Evolutionary conservation across 805 yeast species (phyloP), one percentile per base, ranked within the genome.

Genomic region (Saccharomycopsis sp.): DNA sequence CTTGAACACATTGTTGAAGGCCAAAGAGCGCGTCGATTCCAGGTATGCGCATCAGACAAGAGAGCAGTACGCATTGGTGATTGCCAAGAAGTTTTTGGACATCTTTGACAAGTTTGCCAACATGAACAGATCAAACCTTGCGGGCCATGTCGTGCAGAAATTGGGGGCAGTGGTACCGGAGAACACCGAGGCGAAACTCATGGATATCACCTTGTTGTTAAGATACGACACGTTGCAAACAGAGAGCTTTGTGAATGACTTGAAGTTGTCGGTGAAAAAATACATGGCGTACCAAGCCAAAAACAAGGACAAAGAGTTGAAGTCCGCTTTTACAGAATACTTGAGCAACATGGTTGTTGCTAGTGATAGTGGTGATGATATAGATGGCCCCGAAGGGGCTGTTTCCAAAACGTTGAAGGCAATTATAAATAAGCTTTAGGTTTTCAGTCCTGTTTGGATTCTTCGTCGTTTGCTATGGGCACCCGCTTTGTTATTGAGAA

Each of bases 181-280:
- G 5, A 64, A 64, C 43, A 50, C 61, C 4, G 64, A 67, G 42
- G 63, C 73, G 17, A 47, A 64, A 15, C 47, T 69, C 27, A 55
- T 73, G 39, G 89, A 80, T 56, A 64, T 83, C 38, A 71, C 80
- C 2, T 60, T 84, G 45, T 80, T 89, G 5, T 63, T 87, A 23
- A 74, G 94, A 55, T 72, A 69, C 50, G 54, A 66, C 42, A 45
- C 53, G 0, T 50, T 67, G 3, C 61, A 64, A 42, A 50, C 61
- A 12, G 60, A 67, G 4, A 52, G 55, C 6, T 75, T 81, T 53
- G 75, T 82, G 15, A 76, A 69, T 37, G 58, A 64, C 38, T 67
- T 88, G 53, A 85, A 83, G 60, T 66, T 69, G 17, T 68, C 87
- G 15, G 81, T 86, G 32, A 82, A 80, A 54, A 75, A 77, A 53